phyloP scores from a whole-genome alignment of 495 filamentous ascomycete genomes.

The Hamigera avellanea region DNA sequence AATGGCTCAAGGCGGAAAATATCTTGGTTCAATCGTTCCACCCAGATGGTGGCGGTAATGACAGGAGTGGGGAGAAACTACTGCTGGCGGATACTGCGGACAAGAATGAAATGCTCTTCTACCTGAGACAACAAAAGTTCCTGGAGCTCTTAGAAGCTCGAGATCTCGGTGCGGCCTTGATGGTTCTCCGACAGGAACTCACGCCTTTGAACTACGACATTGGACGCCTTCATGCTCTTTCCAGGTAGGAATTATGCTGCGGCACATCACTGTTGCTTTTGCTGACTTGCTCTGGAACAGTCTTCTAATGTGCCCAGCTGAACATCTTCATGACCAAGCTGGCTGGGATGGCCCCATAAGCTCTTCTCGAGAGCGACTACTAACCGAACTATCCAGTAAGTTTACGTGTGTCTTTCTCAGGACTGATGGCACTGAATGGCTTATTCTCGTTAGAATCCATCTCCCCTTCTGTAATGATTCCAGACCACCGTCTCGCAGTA shows the following conservation, averaged over 20 bases:
- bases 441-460: constrained; percentile 55
- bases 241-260: constrained; percentile 43
- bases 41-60: constrained; percentile 38
- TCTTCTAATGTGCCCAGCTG: constrained; percentile 77
- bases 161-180: constrained; percentile 61
- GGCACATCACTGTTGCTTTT: too few species aligned
- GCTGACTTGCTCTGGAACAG: constrained; percentile 22
- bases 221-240: constrained; percentile 65
- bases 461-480: constrained; percentile 96
- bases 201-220: constrained; percentile 78
- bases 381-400: constrained; percentile 78
- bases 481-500: constrained; percentile 78
- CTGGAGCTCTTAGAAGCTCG: constrained; percentile 74
- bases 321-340: constrained; percentile 71
- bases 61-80: constrained; percentile 29
- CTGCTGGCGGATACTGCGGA: constrained; percentile 46
- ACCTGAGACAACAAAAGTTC: constrained; percentile 87
- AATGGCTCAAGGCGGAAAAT: constrained; percentile 76
- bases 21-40: constrained; percentile 54
- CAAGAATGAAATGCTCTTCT: constrained; percentile 57
- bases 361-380: constrained; percentile 59
- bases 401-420: constrained; percentile 2
- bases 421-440: not conserved
- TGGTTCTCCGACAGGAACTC: constrained; percentile 75
- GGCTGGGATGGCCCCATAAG: constrained; percentile 81